Evolutionary conservation across 2,329 filamentous ascomycete species (phyloP).

Genomic region (Claviceps lovelessii): DNA sequence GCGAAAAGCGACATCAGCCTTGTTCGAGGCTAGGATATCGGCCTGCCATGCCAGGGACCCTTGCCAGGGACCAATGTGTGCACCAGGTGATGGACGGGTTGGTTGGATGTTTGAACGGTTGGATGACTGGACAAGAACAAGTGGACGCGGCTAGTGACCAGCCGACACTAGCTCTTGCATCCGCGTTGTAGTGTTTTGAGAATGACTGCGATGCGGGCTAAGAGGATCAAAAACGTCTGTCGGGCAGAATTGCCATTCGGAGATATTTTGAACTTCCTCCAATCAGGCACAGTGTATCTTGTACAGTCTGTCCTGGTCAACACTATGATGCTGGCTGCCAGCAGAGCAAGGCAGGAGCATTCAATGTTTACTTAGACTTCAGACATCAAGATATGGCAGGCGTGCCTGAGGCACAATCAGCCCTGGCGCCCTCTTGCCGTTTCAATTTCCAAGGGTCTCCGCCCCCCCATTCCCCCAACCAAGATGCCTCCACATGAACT

Average conservation of each 20-base stretch:
- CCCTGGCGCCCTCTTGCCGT: background rate
- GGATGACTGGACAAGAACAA: background rate
- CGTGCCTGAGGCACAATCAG: too few species aligned
- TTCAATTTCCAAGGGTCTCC: too few species aligned
- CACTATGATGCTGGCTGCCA: too few species aligned
- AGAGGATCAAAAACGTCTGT: background rate
- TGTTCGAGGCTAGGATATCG: background rate
- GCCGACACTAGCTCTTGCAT: background rate
- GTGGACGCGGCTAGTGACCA: too few species aligned
- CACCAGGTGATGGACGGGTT: too few species aligned
- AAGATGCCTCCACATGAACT: too few species aligned
- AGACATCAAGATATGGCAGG: too few species aligned
- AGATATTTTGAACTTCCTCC: too few species aligned
- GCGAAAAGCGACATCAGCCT: background rate
- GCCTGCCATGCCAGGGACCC: constrained; percentile 1
- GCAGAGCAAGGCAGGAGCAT: background rate
- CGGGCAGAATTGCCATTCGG: background rate
- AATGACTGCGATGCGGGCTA: background rate
- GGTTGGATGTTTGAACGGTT: background rate
- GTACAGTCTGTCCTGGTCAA: background rate
- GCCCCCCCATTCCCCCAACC: too few species aligned
- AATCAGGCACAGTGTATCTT: background rate
- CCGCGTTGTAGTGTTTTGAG: background rate
- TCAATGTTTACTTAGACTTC: too few species aligned
- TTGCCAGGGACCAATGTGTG: too few species aligned